These are phyloP conservation scores for Schizopora paradoxa DNA, from an alignment of 1,284 basidiomycete species.

Conservation along the genomic window DNA sequence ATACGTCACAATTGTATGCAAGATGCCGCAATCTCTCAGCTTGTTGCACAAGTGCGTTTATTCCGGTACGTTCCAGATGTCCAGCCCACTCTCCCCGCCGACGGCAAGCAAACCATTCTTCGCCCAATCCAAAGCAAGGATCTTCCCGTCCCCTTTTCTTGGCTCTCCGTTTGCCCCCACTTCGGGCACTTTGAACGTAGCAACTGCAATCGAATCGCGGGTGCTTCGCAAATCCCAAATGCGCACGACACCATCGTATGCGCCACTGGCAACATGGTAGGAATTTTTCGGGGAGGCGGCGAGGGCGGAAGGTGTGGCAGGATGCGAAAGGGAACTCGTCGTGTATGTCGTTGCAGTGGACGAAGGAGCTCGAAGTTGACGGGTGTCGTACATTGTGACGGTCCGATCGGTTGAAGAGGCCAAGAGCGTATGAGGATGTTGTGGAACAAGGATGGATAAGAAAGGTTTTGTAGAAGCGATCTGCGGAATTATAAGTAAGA, in stretches of 20 bases:
- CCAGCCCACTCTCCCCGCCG: conserved; percentile 80
- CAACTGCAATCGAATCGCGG: conserved; percentile 54
- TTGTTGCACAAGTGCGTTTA: too few species aligned
- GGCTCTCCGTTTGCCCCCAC: conserved; percentile 33
- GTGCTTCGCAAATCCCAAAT: conserved; percentile 84
- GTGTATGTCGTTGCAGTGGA: conserved; percentile 33
- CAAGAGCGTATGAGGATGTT: conserved; percentile 33
- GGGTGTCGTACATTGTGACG: conserved; percentile 63
- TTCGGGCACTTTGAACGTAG: conserved; percentile 60
- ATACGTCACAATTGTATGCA: too few species aligned
- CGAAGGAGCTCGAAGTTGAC: conserved; percentile 25
- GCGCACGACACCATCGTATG: conserved; percentile 78
- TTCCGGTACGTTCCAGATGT: conserved; percentile 63
- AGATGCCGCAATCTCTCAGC: too few species aligned
- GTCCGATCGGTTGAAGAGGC: conserved; percentile 67
- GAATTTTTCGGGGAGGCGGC: conserved; percentile 46
- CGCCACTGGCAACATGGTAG: conserved; percentile 73
- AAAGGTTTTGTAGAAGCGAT: conserved; percentile 66
- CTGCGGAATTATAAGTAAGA: conserved; percentile 30
- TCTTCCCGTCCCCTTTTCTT: conserved; percentile 43
- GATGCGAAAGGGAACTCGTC: conserved; percentile 56
- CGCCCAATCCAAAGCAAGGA: conserved; percentile 74
- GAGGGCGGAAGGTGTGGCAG: conserved; percentile 72
- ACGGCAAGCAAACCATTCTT: conserved; percentile 63
- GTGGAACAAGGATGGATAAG: conserved; percentile 28